Percentiles rank a stretch among this genome's conserved stretches.
Conservation (phyloP, 805 yeast genomes). For the Jamesozyma spencerorum region DNA sequence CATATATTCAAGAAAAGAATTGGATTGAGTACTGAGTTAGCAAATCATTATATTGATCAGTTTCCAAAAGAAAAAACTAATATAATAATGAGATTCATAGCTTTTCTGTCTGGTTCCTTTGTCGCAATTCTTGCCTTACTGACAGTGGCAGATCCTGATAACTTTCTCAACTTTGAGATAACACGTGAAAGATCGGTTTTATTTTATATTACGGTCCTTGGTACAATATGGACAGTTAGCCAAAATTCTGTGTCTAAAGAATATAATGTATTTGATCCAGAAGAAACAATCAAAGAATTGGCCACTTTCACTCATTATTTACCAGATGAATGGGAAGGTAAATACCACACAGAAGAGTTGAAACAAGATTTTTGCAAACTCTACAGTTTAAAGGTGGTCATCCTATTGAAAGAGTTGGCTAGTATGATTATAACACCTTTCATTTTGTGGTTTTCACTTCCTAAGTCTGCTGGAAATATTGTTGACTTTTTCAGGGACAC, state of each 20-base stretch:
- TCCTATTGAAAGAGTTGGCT: slow-evolving; percentile 67
- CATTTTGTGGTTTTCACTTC: slow-evolving; percentile 76
- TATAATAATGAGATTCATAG: slow-evolving; percentile 45
- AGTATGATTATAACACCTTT: slow-evolving; percentile 82
- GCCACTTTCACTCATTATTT: slow-evolving; percentile 84
- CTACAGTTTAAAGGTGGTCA: slow-evolving; percentile 62
- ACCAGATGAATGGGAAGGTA: slow-evolving; percentile 81
- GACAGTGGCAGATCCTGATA: slow-evolving; percentile 78
- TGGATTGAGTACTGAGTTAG: slow-evolving; percentile 67
- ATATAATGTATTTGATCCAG: slow-evolving; percentile 81
- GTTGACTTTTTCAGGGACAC: slow-evolving; percentile 87
- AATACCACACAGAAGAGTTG: slow-evolving; percentile 74
- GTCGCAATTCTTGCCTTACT: slow-evolving; percentile 77
- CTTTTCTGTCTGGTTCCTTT: slow-evolving; percentile 80
- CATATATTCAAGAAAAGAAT: slow-evolving; percentile 79
- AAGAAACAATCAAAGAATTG: slow-evolving; percentile 68
- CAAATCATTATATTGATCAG: slow-evolving; percentile 76
- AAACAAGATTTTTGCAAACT: slow-evolving; percentile 72
- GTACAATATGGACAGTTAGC: slow-evolving; percentile 80
- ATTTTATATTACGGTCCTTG: slow-evolving; percentile 81
- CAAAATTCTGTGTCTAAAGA: slow-evolving; percentile 60
- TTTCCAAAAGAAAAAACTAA: slow-evolving; percentile 76
- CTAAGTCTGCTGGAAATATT: slow-evolving; percentile 62
- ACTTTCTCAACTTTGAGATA: slow-evolving; percentile 81
- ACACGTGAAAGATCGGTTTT: slow-evolving; percentile 71